Evolutionary conservation across 106 monocot genomes (phyloP).

Genomic region (Hemerocallis citrina): DNA sequence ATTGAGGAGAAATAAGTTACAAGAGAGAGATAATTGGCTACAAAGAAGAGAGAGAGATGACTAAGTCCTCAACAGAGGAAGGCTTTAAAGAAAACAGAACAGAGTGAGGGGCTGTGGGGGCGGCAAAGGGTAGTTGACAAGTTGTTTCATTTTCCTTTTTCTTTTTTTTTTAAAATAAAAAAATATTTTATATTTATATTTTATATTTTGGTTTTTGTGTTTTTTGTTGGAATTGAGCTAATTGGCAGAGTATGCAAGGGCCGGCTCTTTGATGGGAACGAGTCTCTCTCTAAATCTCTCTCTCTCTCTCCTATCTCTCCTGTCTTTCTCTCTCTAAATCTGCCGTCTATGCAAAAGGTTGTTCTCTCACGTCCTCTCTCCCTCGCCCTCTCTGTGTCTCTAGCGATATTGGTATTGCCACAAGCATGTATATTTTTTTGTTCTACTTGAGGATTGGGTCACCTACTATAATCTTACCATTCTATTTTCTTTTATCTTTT

Average conservation of each 20-base stretch:
- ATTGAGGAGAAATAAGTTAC: not conserved
- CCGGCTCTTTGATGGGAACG: not conserved
- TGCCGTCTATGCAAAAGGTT: not conserved
- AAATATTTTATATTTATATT: too few species aligned
- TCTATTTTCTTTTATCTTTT: too few species aligned
- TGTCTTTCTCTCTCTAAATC: not conserved
- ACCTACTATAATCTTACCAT: not conserved
- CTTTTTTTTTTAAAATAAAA: too few species aligned
- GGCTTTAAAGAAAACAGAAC: not conserved
- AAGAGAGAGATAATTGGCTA: not conserved
- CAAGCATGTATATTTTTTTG: not conserved
- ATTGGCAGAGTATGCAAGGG: slow-evolving; percentile 4
- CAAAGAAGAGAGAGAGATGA: slow-evolving; percentile 10
- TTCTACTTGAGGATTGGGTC: slow-evolving; percentile 4
- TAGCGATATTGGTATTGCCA: slow-evolving; percentile 10
- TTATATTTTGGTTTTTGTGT: too few species aligned
- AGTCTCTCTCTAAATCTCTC: not conserved
- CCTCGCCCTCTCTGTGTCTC: not conserved
- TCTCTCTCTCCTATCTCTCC: not conserved
- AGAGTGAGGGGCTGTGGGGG: slow-evolving; percentile 1
- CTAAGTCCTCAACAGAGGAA: slow-evolving; percentile 2
- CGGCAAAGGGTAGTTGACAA: slow-evolving; percentile 10
- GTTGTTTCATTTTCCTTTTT: too few species aligned
- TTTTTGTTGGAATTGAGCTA: not conserved
- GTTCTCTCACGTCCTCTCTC: slow-evolving; percentile 2